phyloP scores from a whole-genome alignment of 1,139 yeast species.

The Lodderomyces orthopsilosis region DNA sequence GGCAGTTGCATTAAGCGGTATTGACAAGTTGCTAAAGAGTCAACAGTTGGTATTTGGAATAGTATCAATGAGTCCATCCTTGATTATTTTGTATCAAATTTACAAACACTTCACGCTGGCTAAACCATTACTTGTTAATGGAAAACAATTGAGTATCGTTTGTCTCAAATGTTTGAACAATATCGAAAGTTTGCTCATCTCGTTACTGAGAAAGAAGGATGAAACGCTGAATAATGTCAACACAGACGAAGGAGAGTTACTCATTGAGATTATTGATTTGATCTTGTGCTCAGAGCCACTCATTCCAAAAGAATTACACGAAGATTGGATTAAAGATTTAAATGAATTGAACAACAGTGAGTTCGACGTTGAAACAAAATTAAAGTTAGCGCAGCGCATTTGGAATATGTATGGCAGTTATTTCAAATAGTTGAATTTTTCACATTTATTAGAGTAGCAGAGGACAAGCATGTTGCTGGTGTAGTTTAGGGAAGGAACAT shows the following conservation, averaged over 20 bases:
- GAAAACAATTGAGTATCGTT: slow-evolving; percentile 39
- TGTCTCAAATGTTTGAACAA: slow-evolving; percentile 54
- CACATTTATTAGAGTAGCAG: too few species aligned
- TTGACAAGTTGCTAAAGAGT: slow-evolving; percentile 81
- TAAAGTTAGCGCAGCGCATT: slow-evolving; percentile 48
- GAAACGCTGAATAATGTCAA: slow-evolving; percentile 2
- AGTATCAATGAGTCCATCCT: slow-evolving; percentile 83
- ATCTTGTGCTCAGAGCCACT: slow-evolving; percentile 46
- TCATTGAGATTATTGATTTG: slow-evolving; percentile 57
- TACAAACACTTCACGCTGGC: slow-evolving; percentile 23
- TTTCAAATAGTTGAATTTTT: slow-evolving; percentile 28
- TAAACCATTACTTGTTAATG: slow-evolving; percentile 40
- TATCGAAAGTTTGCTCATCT: slow-evolving; percentile 51
- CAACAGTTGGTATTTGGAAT: slow-evolving; percentile 92
- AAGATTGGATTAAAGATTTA: slow-evolving; percentile 56
- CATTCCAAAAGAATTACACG: slow-evolving; percentile 44
- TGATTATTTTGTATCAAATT: slow-evolving; percentile 52
- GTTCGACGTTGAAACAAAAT: slow-evolving; percentile 28
- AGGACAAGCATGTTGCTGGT: too few species aligned
- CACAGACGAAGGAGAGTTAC: slow-evolving; percentile 46
- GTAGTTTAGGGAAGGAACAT: too few species aligned
- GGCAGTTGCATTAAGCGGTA: slow-evolving; percentile 83
- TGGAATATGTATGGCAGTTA: slow-evolving; percentile 53
- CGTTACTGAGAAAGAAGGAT: slow-evolving; percentile 20
- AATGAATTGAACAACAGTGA: slow-evolving; percentile 46